phyloP scores from a whole-genome alignment of 2,329 filamentous ascomycete genomes.

The Aspergillus hiratsukae region DNA sequence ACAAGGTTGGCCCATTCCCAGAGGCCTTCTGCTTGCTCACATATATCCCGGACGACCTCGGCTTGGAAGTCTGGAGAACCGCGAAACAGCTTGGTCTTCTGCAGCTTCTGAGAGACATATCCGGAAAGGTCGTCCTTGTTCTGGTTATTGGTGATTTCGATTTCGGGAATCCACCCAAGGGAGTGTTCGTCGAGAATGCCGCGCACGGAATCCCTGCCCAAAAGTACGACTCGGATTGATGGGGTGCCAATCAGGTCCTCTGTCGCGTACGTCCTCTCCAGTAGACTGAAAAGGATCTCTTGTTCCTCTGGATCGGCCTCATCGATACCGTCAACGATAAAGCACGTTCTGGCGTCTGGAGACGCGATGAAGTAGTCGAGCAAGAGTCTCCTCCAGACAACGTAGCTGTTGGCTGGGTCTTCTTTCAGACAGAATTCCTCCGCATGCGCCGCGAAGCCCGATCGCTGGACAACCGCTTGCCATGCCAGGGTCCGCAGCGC shows the following conservation, averaged over 20 bases:
- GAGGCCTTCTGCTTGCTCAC: constrained; percentile 7
- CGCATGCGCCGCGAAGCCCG: constrained; percentile 1
- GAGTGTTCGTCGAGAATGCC: constrained; percentile 8
- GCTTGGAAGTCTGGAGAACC: constrained; percentile 3
- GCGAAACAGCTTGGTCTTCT: constrained; percentile 10
- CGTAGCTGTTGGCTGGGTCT: constrained; percentile 1
- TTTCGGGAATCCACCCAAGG: constrained; percentile 7
- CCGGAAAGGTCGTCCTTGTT: constrained; percentile 13
- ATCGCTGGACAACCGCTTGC: constrained; percentile 2
- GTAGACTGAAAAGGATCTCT: constrained; percentile 2
- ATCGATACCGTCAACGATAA: constrained; percentile 2
- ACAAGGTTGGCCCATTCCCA: constrained; percentile 15
- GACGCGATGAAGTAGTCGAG: not conserved
- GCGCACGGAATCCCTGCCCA: constrained; percentile 8
- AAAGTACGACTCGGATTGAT: constrained; percentile 3
- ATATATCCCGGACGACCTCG: constrained; percentile 5
- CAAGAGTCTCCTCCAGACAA: constrained; percentile 2
- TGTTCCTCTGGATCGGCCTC: constrained; percentile 1
- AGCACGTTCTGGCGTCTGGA: not conserved
- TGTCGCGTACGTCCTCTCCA: not conserved
- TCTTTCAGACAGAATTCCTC: constrained; percentile 4
- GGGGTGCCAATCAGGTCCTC: not conserved
- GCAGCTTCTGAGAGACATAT: constrained; percentile 10
- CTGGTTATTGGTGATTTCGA: constrained; percentile 9
- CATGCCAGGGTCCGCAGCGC: constrained; percentile 9